Evolutionary conservation across 192 early-diverging fungal species (phyloP).

Genomic region (Ramicandelaber brevisporus): DNA sequence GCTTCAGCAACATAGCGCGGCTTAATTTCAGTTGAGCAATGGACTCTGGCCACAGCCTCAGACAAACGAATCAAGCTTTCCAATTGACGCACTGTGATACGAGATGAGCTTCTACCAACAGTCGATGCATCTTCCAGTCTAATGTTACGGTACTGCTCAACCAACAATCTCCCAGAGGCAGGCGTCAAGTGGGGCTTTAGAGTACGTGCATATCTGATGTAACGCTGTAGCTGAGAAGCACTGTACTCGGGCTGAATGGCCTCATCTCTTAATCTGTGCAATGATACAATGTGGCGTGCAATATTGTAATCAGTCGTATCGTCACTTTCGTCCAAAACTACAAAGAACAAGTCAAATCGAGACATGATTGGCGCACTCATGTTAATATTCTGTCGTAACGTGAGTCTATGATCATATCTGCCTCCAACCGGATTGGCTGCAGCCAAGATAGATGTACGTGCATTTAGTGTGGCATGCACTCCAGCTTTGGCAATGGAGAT

Average conservation of each 20-base stretch:
- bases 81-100: constrained; percentile 90
- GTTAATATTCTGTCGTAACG: constrained; percentile 83
- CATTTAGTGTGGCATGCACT: constrained; percentile 85
- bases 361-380: constrained; percentile 98
- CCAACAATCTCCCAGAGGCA: constrained; percentile 50
- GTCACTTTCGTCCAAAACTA: constrained; percentile 83
- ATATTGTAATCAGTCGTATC: constrained; percentile 70
- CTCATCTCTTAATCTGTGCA: constrained; percentile 44
- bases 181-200: constrained; percentile 54
- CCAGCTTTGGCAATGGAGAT: constrained; percentile 92
- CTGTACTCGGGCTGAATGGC: constrained; percentile 45
- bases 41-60: constrained; percentile 78
- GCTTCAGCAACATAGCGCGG: constrained; percentile 62
- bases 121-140: constrained; percentile 68
- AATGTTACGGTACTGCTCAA: constrained; percentile 64
- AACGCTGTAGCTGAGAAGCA: constrained; percentile 50
- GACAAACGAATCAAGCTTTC: constrained; percentile 90
- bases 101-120: constrained; percentile 42
- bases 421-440: constrained; percentile 92
- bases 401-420: constrained; percentile 84
- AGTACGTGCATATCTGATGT: constrained; percentile 71
- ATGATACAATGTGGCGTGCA: constrained; percentile 72
- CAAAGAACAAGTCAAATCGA: constrained; percentile 94
- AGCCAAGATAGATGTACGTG: constrained; percentile 81
- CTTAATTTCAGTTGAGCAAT: constrained; percentile 39